Percentiles rank a stretch among this genome's conserved stretches.
phyloP scores from a whole-genome alignment of 805 yeast species.

The Lipomyces starkeyi region DNA sequence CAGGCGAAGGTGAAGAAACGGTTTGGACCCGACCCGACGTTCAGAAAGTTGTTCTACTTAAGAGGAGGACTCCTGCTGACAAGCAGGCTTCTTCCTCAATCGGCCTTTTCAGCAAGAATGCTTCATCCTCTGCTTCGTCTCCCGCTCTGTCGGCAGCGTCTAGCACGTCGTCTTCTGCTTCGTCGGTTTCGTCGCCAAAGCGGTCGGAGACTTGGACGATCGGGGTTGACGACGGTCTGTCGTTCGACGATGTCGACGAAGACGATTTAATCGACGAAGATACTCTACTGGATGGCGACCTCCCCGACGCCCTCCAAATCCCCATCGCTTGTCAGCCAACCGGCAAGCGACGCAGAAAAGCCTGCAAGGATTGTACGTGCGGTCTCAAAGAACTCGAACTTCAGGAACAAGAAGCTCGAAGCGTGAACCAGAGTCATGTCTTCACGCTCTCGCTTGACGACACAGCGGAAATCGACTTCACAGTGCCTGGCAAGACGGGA shows the following conservation, averaged over 20 bases:
- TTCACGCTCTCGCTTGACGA: slow-evolving; percentile 69
- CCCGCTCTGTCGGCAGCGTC: slow-evolving; percentile 53
- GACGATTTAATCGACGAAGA: slow-evolving; percentile 64
- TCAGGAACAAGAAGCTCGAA: slow-evolving; percentile 54
- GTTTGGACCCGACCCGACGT: slow-evolving; percentile 63
- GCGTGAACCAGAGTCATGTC: slow-evolving; percentile 50
- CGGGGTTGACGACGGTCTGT: slow-evolving; percentile 57
- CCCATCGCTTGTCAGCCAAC: slow-evolving; percentile 36
- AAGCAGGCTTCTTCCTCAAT: slow-evolving; percentile 13
- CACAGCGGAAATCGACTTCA: slow-evolving; percentile 88
- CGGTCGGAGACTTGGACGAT: slow-evolving; percentile 50
- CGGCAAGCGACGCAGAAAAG: slow-evolving; percentile 67
- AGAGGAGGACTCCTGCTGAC: slow-evolving; percentile 21
- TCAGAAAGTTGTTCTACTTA: slow-evolving; percentile 36
- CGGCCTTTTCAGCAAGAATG: slow-evolving; percentile 25
- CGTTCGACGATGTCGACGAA: slow-evolving; percentile 58
- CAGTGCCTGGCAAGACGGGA: slow-evolving; percentile 88
- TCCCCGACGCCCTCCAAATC: slow-evolving; percentile 44
- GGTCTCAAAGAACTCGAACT: slow-evolving; percentile 88
- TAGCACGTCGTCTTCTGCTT: slow-evolving; percentile 48
- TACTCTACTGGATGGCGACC: slow-evolving; percentile 56
- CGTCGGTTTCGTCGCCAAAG: slow-evolving; percentile 46
- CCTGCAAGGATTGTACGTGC: slow-evolving; percentile 98
- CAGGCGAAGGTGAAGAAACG: slow-evolving; percentile 46
- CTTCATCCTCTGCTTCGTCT: slow-evolving; percentile 41